Conservation (phyloP, 805 yeast genomes). For the Yarrowia hollandica region DNA sequence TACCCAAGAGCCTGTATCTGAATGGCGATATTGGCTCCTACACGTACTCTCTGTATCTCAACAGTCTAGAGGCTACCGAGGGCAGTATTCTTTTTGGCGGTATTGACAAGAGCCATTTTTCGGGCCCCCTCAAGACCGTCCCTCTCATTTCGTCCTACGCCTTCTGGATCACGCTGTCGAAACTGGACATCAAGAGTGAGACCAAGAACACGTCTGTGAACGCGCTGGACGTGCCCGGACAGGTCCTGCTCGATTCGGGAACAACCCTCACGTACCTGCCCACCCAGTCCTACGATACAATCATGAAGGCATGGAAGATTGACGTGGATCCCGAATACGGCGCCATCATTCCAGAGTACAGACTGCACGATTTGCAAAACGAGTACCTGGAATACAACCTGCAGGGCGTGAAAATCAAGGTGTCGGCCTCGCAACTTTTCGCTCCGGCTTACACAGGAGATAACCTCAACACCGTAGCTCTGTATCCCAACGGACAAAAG, state of each 20-base stretch:
- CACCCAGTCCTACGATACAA: conserved; percentile 32
- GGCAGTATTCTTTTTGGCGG: conserved; percentile 36
- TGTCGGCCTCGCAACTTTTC: conserved; percentile 71
- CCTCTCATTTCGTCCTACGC: conserved; percentile 41
- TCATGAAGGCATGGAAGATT: conserved; percentile 53
- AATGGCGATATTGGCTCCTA: conserved; percentile 44
- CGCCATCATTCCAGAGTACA: not conserved
- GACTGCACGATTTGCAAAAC: conserved; percentile 67
- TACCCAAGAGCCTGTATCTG: conserved; percentile 42
- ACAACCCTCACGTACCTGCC: conserved; percentile 54
- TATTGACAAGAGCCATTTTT: conserved; percentile 32
- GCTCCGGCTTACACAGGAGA: conserved; percentile 34
- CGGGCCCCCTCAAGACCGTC: conserved; percentile 35
- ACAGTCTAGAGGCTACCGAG: conserved; percentile 36
- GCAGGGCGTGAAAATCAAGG: conserved; percentile 86
- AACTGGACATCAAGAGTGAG: conserved; percentile 28
- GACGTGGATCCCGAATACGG: conserved; percentile 46
- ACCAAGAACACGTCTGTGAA: conserved; percentile 40
- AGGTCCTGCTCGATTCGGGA: conserved; percentile 52
- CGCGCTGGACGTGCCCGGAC: conserved; percentile 27
- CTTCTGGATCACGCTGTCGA: conserved; percentile 14
- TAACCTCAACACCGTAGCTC: conserved; percentile 33
- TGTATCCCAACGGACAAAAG: conserved; percentile 32
- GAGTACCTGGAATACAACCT: conserved; percentile 92
- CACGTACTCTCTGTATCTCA: conserved; percentile 49